phyloP scores from a whole-genome alignment of 352 stramenopile species.

The Halophytophthora batemanensis region DNA sequence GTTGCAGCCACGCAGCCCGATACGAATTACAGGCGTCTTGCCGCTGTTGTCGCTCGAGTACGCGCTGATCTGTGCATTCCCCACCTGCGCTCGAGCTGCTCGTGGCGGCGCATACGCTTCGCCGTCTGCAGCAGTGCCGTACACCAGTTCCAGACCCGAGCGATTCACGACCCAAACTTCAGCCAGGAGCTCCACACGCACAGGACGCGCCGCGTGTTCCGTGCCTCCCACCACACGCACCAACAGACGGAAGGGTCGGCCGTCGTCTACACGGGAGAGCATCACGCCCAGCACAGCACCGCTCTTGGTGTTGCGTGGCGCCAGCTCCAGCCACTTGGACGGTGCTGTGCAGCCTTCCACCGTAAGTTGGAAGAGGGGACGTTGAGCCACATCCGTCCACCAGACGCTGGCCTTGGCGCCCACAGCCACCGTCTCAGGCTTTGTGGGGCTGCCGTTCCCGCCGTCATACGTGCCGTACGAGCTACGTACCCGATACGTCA shows the following conservation, averaged over 20 bases:
- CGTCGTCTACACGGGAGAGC: slow-evolving; percentile 52
- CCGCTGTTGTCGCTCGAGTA: slow-evolving; percentile 44
- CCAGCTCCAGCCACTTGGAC: slow-evolving; percentile 71
- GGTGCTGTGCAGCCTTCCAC: slow-evolving; percentile 55
- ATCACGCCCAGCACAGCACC: slow-evolving; percentile 58
- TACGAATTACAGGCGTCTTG: slow-evolving; percentile 46
- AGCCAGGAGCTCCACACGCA: slow-evolving; percentile 37
- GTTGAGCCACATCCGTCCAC: slow-evolving; percentile 65
- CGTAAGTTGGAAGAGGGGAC: slow-evolving; percentile 65
- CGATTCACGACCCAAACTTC: slow-evolving; percentile 85
- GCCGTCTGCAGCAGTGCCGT: slow-evolving; percentile 58
- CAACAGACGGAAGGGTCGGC: slow-evolving; percentile 64
- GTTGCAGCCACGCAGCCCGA: slow-evolving; percentile 49
- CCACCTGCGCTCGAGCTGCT: slow-evolving; percentile 57
- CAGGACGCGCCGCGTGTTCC: slow-evolving; percentile 20
- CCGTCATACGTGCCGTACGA: slow-evolving; percentile 33
- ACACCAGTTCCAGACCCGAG: slow-evolving; percentile 69
- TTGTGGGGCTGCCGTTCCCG: slow-evolving; percentile 25
- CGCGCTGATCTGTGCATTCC: slow-evolving; percentile 69
- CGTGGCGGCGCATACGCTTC: slow-evolving; percentile 60
- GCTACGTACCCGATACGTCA: slow-evolving; percentile 55
- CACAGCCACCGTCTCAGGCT: slow-evolving; percentile 43
- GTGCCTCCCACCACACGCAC: slow-evolving; percentile 44
- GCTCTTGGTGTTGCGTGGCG: slow-evolving; percentile 36
- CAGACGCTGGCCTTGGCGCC: slow-evolving; percentile 68